Conservation (phyloP, 805 yeast species). For the Danielia oregonensis region DNA sequence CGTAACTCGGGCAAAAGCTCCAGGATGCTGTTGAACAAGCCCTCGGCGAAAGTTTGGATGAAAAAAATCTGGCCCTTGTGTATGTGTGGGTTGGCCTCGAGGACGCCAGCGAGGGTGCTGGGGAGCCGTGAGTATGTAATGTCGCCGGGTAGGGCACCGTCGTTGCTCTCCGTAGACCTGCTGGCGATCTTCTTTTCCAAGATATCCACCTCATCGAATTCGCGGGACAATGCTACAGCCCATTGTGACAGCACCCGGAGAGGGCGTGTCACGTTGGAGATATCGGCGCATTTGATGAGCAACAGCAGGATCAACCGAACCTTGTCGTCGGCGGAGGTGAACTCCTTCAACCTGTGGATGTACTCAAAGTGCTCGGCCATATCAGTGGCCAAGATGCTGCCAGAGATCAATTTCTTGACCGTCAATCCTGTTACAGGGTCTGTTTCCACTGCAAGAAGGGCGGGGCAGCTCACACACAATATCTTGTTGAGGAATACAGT, state of each 20-base stretch:
- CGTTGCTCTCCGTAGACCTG: constrained; percentile 1
- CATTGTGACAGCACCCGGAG: constrained; percentile 73
- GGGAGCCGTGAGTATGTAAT: constrained; percentile 37
- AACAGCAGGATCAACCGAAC: constrained; percentile 55
- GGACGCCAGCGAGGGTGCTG: constrained; percentile 36
- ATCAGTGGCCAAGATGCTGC: constrained; percentile 61
- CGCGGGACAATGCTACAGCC: constrained; percentile 79
- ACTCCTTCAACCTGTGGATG: constrained; percentile 46
- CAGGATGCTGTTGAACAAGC: constrained; percentile 65
- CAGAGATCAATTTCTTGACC: constrained; percentile 28
- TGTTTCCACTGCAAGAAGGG: constrained; percentile 25
- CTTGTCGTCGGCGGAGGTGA: constrained; percentile 20
- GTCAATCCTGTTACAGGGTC: constrained; percentile 30
- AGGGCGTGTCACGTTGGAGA: constrained; percentile 87
- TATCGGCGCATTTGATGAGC: constrained; percentile 91
- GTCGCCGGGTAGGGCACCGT: constrained; percentile 8
- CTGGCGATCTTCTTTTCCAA: constrained; percentile 39
- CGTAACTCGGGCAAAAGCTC: constrained; percentile 57
- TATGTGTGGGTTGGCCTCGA: constrained; percentile 45
- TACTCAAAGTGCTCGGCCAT: constrained; percentile 86
- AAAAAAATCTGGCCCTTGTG: constrained; percentile 79
- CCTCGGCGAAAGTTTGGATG: constrained; percentile 75
- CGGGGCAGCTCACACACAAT: constrained; percentile 36
- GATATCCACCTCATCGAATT: constrained; percentile 62
- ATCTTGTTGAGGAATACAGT: constrained; percentile 51